Evolutionary conservation across 2,329 filamentous ascomycete species (phyloP), one percentile per base, ranked within the genome.

Genomic region (Cladosporium sp.): DNA sequence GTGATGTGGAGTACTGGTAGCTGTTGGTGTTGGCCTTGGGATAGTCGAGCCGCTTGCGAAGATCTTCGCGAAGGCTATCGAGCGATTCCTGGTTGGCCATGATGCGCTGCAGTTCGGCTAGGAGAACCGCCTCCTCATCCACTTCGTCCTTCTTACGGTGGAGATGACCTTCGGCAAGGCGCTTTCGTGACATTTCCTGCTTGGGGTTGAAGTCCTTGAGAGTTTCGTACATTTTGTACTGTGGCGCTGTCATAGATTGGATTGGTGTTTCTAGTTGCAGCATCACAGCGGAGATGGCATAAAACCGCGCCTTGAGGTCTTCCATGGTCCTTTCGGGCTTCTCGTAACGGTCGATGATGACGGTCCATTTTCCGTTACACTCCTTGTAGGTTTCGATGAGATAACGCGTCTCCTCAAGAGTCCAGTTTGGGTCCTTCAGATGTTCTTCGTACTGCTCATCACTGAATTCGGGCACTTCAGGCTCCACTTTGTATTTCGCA

Each of bases 361-460:
- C 70, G 3, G 92, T 80, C 90, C 93, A 98, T 60, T 93, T 85
- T 55, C 95, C 78, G 65, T 95, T 89, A 65, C 84, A 95, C 43
- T 91, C 86, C 53, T 79, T 79, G 11, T 83, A 87, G 34, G 92
- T 68, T 3, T 81, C 75, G 66, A 97, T 80, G 57, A 98, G 72
- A 66, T 96, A 96, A 66, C 96, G 90, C 8, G 93, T 98, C 72
- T 98, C 93, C 62, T 93, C 86, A 64, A 86, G 89, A 11, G 87
- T 85, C 93, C 93, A 98, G 61, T 92, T 84, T 11, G 82, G 75
- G 64, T 78, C 86, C 61, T 83, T 79, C 46, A 98, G 72, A 56
- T 86, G 82, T 53, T 82, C 77, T 55, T 85, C 80, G 71, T 98
- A 98, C 67, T 95, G 86, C 57, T 91, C 88, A 58, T 95, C 86